phyloP scores from a whole-genome alignment of 2,329 filamentous ascomycete genomes.

The Cryoendolithus antarcticus region DNA sequence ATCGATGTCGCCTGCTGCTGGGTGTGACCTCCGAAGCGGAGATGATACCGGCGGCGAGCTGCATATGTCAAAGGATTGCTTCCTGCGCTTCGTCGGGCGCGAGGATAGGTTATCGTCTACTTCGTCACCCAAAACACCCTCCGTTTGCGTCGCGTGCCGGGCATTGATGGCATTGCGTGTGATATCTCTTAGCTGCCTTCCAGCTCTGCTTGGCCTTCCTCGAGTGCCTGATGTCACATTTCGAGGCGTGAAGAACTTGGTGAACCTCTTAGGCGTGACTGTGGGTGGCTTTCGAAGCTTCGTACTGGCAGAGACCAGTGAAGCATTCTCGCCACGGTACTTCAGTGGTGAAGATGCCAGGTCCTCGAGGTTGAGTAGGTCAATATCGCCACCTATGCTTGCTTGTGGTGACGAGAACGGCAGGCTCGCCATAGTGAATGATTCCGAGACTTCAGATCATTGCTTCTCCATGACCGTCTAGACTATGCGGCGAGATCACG shows the following conservation, averaged over 20 bases:
- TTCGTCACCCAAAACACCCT: slow-evolving; percentile 41
- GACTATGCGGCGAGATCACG: too few species aligned
- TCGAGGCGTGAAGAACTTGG: slow-evolving; percentile 38
- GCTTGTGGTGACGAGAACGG: slow-evolving; percentile 19
- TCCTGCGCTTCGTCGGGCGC: slow-evolving; percentile 18
- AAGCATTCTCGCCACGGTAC: slow-evolving; percentile 13
- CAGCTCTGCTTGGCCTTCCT: slow-evolving; percentile 37
- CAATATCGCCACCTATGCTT: slow-evolving; percentile 24
- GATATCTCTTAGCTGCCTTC: slow-evolving; percentile 37
- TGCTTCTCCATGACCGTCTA: too few species aligned
- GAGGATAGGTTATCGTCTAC: slow-evolving; percentile 12
- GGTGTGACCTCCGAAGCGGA: slow-evolving; percentile 27
- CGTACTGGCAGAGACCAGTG: slow-evolving; percentile 17
- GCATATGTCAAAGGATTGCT: slow-evolving; percentile 24
- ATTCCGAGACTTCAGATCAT: neutral
- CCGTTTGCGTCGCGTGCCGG: neutral
- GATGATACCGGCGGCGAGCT: slow-evolving; percentile 39
- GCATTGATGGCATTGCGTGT: slow-evolving; percentile 34
- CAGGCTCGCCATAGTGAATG: slow-evolving; percentile 15
- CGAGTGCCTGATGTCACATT: slow-evolving; percentile 16
- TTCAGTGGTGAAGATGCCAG: slow-evolving; percentile 17
- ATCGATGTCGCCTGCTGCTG: too few species aligned
- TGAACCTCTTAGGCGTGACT: slow-evolving; percentile 40
- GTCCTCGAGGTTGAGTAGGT: slow-evolving; percentile 22
- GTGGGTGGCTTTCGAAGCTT: slow-evolving; percentile 36